Base-by-base conservation (phyloP, 352 stramenopile species). In the Globisporangium emineosum region DNA sequence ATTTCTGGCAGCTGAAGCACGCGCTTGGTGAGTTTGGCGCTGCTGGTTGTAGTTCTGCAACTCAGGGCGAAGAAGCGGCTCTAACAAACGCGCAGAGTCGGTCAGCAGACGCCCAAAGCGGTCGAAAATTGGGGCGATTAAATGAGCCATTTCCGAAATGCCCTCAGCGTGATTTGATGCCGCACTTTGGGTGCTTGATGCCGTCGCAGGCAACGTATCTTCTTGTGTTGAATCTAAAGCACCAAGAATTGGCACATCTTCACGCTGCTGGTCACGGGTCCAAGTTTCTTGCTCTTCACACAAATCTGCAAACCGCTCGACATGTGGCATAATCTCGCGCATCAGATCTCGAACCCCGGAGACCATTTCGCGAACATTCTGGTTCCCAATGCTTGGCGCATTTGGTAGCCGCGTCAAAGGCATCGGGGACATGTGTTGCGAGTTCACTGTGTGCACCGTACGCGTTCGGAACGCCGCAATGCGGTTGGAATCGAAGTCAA, bases 381-480 rank as follows among this genome's bases (percentile, higher is more conserved):
- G 72, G 5, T 65, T 70, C 1, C 74, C 77, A 5, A 88, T 75
- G 57, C 57, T 56, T 15, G 85, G 83, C 0, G 79, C 74, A 58
- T 83, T 86, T 4, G 78, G 78, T 9, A 91, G 66, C 5, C 82
- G 68, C 12, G 79, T 90, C 6, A 64, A 74, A 0, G 83, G 81
- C 21, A 77, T 60, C 0, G 85, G 87, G 6, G 82, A 92, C 67
- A 91, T 75, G 9, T 84, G 77, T 10, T 70, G 68, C 4, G 67
- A 40, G n/a, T 70, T 79, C 42, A 78, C 60, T 0, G 72, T 74
- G 59, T 93, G 82, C 8, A 78, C 55, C 0, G 97, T 99, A 3
- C 94, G 79, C 8, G 96, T 98, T 5, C 97, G 88, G 71, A 99
- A 99, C 0, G 96, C 94, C 0, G 96, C 91, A 45, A 99, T 91